Evolutionary conservation across 768 basidiomycete species (phyloP).

Genomic region (Baorangia bicolor): DNA sequence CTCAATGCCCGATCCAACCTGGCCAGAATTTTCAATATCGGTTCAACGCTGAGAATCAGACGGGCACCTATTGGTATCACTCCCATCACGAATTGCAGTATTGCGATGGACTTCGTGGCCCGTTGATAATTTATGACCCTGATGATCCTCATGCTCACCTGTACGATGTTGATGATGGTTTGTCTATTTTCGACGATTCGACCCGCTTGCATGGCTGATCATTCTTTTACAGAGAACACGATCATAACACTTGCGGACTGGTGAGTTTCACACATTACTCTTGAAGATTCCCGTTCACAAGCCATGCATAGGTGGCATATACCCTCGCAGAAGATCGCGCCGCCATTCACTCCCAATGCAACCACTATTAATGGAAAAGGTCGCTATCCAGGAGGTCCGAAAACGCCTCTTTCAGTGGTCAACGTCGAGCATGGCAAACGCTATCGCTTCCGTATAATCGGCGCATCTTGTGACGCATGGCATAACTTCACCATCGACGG

Average conservation of each 20-base stretch:
- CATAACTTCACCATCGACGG: constrained; percentile 36
- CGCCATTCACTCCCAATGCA: constrained; percentile 33
- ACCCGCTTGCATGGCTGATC: background rate
- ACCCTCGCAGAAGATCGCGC: constrained; percentile 13
- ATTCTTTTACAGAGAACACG: constrained; percentile 34
- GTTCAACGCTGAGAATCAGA: constrained; percentile 38
- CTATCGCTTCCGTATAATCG: constrained; percentile 41
- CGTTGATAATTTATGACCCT: constrained; percentile 46
- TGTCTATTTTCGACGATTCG: background rate
- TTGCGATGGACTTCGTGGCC: constrained; percentile 44
- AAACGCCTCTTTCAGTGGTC: constrained; percentile 37
- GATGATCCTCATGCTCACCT: constrained; percentile 40
- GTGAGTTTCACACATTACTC: constrained; percentile 25
- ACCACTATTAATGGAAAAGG: constrained; percentile 49
- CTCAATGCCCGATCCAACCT: constrained; percentile 45
- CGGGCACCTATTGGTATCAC: constrained; percentile 53
- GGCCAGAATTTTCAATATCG: constrained; percentile 40
- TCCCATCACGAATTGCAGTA: constrained; percentile 40
- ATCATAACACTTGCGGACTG: constrained; percentile 46
- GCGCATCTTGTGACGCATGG: constrained; percentile 32
- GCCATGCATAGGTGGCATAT: constrained; percentile 27
- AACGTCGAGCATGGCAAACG: constrained; percentile 39
- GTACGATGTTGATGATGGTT: constrained; percentile 50
- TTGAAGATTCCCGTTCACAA: background rate
- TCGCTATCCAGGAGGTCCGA: constrained; percentile 35